Evolutionary conservation across 2,329 filamentous ascomycete genomes (phyloP).

Genomic region (Thyridium curvatum): DNA sequence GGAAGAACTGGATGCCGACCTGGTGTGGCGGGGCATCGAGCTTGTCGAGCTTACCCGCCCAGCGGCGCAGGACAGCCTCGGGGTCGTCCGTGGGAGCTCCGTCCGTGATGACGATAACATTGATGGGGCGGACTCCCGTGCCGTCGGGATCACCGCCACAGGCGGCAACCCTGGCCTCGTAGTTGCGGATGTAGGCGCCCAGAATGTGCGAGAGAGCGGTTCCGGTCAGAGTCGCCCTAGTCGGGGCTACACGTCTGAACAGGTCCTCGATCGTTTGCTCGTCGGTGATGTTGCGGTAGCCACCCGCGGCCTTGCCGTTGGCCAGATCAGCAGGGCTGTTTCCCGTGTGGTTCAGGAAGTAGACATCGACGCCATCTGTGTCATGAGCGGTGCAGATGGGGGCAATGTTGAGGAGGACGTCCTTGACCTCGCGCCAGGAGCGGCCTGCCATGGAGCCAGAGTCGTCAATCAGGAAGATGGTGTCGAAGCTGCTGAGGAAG

Average conservation of each 20-base stretch:
- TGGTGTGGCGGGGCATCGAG: slow-evolving; percentile 71
- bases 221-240: slow-evolving; percentile 69
- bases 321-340: slow-evolving; percentile 22
- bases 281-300: slow-evolving; percentile 59
- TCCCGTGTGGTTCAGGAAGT: slow-evolving; percentile 71
- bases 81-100: slow-evolving; percentile 76
- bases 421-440: slow-evolving; percentile 69
- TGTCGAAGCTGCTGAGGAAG: slow-evolving; percentile 78
- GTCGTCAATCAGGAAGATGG: slow-evolving; percentile 86
- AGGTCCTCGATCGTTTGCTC: slow-evolving; percentile 56
- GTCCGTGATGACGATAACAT: slow-evolving; percentile 91
- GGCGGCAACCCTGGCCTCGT: slow-evolving; percentile 30
- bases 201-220: slow-evolving; percentile 65
- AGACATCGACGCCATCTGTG: slow-evolving; percentile 79
- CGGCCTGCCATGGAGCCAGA: slow-evolving; percentile 75
- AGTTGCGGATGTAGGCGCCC: slow-evolving; percentile 58
- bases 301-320: slow-evolving; percentile 33
- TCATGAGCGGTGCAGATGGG: slow-evolving; percentile 79
- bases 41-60: slow-evolving; percentile 64
- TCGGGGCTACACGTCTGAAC: slow-evolving; percentile 62
- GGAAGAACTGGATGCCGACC: slow-evolving; percentile 92
- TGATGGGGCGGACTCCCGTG: slow-evolving; percentile 63
- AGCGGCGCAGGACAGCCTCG: slow-evolving; percentile 59
- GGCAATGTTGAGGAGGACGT: slow-evolving; percentile 66
- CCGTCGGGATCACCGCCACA: slow-evolving; percentile 25